phyloP scores from a whole-genome alignment of 495 filamentous ascomycete species.

The Corynascus novoguineensis region DNA sequence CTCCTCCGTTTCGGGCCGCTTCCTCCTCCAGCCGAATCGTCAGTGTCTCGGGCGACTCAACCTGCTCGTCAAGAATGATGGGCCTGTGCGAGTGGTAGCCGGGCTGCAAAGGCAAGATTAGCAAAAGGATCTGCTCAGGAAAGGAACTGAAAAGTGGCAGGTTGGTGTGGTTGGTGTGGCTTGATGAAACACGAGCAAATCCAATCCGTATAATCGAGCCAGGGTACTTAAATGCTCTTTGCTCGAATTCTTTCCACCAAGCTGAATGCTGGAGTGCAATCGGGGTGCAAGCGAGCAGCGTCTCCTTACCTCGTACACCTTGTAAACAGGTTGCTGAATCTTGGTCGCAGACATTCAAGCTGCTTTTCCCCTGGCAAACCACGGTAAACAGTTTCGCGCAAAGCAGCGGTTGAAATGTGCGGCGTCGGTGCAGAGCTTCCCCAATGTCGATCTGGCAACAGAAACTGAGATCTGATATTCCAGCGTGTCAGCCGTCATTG shows the following conservation, averaged over 20 bases:
- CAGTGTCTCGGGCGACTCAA: slow-evolving; percentile 46
- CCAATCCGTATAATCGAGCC: no score
- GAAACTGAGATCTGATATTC: not conserved
- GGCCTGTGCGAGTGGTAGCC: slow-evolving; percentile 44
- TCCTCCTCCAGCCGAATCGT: slow-evolving; percentile 46
- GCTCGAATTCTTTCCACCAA: no score
- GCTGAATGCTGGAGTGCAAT: no score
- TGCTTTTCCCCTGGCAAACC: slow-evolving; percentile 19
- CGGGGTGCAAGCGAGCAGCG: not conserved
- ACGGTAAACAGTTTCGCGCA: not conserved
- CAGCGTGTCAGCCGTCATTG: not conserved
- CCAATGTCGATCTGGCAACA: not conserved
- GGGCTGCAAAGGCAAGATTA: slow-evolving; percentile 29
- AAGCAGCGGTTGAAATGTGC: not conserved
- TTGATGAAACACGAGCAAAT: no score
- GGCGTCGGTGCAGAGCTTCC: not conserved
- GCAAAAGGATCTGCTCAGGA: not conserved
- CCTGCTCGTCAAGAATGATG: slow-evolving; percentile 46
- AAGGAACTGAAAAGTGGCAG: no score
- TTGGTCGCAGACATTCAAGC: slow-evolving; percentile 49
- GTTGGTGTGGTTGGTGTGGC: no score
- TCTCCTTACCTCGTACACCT: slow-evolving; percentile 46
- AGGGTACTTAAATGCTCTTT: no score
- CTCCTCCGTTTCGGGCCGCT: slow-evolving; percentile 44
- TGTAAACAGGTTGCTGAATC: slow-evolving; percentile 45